These are phyloP conservation scores for Xylariaceae sp. DNA, from an alignment of 2,329 filamentous ascomycete genomes.

Conservation along the genomic window DNA sequence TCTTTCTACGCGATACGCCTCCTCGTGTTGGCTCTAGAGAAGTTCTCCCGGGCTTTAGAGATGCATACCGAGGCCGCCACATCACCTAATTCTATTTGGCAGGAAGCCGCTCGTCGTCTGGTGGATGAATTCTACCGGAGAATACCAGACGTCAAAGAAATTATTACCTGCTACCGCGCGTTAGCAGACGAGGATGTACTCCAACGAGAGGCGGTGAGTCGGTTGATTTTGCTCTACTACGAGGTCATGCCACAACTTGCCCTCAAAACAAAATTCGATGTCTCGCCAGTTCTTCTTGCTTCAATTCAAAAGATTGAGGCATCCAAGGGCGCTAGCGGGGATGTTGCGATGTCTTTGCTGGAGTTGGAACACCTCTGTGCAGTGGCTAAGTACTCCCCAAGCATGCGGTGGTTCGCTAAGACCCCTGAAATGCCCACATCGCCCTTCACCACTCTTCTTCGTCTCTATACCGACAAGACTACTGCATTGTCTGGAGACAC, in stretches of 20 bases:
- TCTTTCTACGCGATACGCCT: slow-evolving; percentile 81
- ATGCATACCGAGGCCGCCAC: slow-evolving; percentile 49
- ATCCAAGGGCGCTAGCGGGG: slow-evolving; percentile 44
- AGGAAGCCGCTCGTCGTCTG: slow-evolving; percentile 61
- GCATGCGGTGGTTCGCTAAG: slow-evolving; percentile 88
- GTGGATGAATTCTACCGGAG: slow-evolving; percentile 70
- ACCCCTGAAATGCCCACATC: slow-evolving; percentile 58
- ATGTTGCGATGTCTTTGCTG: slow-evolving; percentile 55
- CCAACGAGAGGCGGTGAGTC: slow-evolving; percentile 72
- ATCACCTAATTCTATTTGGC: slow-evolving; percentile 56
- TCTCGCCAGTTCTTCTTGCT: slow-evolving; percentile 68
- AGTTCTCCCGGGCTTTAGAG: slow-evolving; percentile 60
- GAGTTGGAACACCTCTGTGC: slow-evolving; percentile 77
- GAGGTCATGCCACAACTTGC: slow-evolving; percentile 74
- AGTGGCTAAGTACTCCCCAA: slow-evolving; percentile 73
- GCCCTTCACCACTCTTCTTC: slow-evolving; percentile 67
- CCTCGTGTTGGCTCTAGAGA: slow-evolving; percentile 71
- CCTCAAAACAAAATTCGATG: slow-evolving; percentile 80
- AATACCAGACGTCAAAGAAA: slow-evolving; percentile 75
- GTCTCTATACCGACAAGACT: slow-evolving; percentile 48
- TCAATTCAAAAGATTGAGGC: slow-evolving; percentile 59
- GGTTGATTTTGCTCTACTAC: slow-evolving; percentile 79
- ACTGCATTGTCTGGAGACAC: slow-evolving; percentile 45
- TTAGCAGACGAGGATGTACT: slow-evolving; percentile 64
- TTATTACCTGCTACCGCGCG: slow-evolving; percentile 67